Conservation (phyloP, 2,329 filamentous ascomycete genomes). For the Trichoderma hamatum region DNA sequence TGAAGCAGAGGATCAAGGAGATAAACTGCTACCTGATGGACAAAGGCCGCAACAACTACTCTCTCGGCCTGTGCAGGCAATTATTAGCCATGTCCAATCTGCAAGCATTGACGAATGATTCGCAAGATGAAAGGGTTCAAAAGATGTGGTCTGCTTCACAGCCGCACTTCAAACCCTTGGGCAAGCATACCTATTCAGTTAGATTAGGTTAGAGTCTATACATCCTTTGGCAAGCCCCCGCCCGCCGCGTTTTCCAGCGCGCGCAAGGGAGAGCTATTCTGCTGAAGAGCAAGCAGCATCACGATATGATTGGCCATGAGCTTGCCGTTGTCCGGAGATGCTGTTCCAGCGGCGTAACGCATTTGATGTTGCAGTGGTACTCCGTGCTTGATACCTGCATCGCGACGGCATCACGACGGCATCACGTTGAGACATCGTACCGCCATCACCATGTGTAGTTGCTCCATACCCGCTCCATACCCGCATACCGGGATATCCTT, state of each 20-base stretch:
- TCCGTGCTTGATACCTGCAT: neutral
- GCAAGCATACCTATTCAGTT: neutral
- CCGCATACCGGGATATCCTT: too few species aligned
- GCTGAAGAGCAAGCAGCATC: neutral
- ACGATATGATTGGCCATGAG: neutral
- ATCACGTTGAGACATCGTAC: neutral
- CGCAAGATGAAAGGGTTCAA: neutral
- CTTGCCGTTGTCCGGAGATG: neutral
- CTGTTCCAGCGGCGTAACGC: neutral
- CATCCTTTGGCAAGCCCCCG: neutral
- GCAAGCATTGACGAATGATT: neutral
- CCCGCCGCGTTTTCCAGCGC: slow-evolving; percentile 22
- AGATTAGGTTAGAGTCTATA: neutral
- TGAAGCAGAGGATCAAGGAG: neutral
- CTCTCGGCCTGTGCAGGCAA: neutral
- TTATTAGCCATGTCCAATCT: neutral
- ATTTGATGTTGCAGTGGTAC: neutral
- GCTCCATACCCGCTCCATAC: too few species aligned
- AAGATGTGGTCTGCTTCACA: neutral
- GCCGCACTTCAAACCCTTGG: neutral
- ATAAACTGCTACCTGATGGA: neutral
- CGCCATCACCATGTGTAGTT: neutral
- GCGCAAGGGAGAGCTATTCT: neutral
- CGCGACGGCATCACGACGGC: neutral
- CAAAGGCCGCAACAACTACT: neutral